phyloP scores from a whole-genome alignment of 2,329 filamentous ascomycete genomes.

The Myriangium duriaei region DNA sequence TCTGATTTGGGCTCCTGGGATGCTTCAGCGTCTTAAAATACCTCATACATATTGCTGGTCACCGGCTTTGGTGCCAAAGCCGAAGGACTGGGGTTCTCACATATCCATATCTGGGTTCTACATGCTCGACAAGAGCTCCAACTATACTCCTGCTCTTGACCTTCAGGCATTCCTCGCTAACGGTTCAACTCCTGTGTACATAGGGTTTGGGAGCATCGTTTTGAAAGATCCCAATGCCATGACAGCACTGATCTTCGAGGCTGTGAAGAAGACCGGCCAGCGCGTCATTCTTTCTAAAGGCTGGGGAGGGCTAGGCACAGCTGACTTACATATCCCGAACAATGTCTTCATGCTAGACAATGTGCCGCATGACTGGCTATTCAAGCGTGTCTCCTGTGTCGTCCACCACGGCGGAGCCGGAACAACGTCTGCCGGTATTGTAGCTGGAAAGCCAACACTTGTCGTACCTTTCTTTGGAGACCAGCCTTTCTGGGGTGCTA shows the following conservation, averaged over 20 bases:
- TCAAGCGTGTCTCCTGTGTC: constrained; percentile 42
- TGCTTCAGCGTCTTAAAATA: constrained; percentile 61
- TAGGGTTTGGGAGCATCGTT: constrained; percentile 74
- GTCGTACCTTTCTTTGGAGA: constrained; percentile 48
- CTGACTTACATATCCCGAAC: constrained; percentile 25
- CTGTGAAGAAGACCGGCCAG: constrained; percentile 42
- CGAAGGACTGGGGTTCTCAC: constrained; percentile 59
- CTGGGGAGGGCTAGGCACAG: constrained; percentile 37
- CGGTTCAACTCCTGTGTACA: constrained; percentile 63
- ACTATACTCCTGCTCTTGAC: constrained; percentile 54
- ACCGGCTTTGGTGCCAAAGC: constrained; percentile 64
- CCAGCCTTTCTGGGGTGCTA: constrained; percentile 43
- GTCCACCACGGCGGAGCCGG: constrained; percentile 51
- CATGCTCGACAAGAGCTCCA: constrained; percentile 54
- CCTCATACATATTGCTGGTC: constrained; percentile 93
- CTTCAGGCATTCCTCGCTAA: constrained; percentile 53
- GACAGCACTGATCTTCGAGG: constrained; percentile 60
- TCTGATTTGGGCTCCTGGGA: constrained; percentile 68
- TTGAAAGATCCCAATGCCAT: constrained; percentile 62
- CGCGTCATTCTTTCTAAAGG: too few relatives aligned
- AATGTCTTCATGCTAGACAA: constrained; percentile 41
- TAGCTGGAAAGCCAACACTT: constrained; percentile 38
- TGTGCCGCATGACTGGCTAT: constrained; percentile 47
- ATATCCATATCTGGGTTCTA: constrained; percentile 67
- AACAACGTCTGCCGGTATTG: constrained; percentile 44